A percentile compares a stretch with the other conserved stretches of the same genome.
phyloP scores from a whole-genome alignment of 257 asterid species.

The Jacaranda copaia region DNA sequence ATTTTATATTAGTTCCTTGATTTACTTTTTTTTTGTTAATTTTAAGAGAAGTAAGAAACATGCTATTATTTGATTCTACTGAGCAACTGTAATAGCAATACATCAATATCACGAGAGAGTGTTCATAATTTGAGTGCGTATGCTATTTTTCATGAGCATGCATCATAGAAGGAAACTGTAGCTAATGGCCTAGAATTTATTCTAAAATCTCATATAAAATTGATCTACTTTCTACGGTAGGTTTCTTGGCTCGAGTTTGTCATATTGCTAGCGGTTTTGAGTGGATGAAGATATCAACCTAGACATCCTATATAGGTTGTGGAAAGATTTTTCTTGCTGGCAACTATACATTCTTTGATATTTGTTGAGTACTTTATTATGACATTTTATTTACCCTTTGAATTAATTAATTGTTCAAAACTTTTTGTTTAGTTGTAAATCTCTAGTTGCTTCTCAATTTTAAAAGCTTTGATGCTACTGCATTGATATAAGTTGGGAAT shows the following conservation, averaged over 20 bases:
- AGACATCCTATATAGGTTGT: slow-evolving; percentile 21
- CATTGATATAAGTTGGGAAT: background rate
- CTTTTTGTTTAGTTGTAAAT: background rate
- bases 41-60: background rate
- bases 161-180: slow-evolving; percentile 6
- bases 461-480: slow-evolving; percentile 12
- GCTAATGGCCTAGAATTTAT: slow-evolving; percentile 6
- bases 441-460: background rate
- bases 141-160: slow-evolving; percentile 16
- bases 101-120: background rate
- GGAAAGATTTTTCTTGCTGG: background rate
- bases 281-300: slow-evolving; percentile 22
- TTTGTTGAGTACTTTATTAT: slow-evolving; percentile 5
- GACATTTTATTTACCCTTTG: background rate
- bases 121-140: slow-evolving; percentile 9
- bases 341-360: background rate
- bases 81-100: background rate
- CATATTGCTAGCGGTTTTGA: slow-evolving; percentile 1
- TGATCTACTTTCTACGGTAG: background rate
- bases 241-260: slow-evolving; percentile 17
- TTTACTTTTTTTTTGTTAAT: background rate
- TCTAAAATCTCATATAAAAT: background rate
- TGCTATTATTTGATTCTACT: background rate
- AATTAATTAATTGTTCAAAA: slow-evolving; percentile 13
- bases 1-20: background rate